Base-by-base conservation (phyloP, 805 yeast genomes). In the Saccharomyces eubayanus region DNA sequence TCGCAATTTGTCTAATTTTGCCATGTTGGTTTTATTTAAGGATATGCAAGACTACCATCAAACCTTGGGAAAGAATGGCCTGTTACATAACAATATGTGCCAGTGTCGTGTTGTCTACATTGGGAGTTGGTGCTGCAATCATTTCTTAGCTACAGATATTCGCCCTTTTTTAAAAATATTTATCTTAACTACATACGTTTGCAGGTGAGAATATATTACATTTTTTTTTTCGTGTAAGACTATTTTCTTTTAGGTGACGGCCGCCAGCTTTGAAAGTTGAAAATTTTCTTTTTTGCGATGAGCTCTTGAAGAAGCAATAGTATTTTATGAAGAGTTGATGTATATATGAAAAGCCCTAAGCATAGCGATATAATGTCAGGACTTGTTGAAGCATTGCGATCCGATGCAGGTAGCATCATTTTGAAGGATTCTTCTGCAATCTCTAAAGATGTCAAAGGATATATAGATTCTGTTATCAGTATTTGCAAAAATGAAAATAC, bases 1-100 rank as follows among this genome's bases (percentile, higher is more conserved):
- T 88, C 67, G 74, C 84, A 2, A 81, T 89, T 36, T 90, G 97
- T 67, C 73, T 89, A 52, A 84, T 89, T 21, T 75, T 89, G 27
- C 97, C 97, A 2, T 73, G 88, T 24, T 63, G 78, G 10, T 90
- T 89, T 66, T 89, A 90, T 69, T 64, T 85, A 55, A 75, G 71
- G 57, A 74, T 85, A 41, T 85, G 83, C 63, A 67, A 67, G 3
- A 62, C 69, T 3, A 74, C 77, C 12, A 68, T 84, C 40, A 62
- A 76, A 5, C 57, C 59, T 6, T 55, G 65, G 51, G 82, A 81
- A 59, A 72, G 55, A 48, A 12, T 68, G 0, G 53, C 72, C 1
- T 76, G 85, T 46, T 63, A 73, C 53, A 20, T 67, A n/a, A 76
- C 80, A 14, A 73, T 84, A 41, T 51, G 67, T 1, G 53, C 79